Evolutionary conservation across 371 early-diverging fungal species (phyloP), one percentile per base, ranked within the genome.

Genomic region (Mortierella sp.): DNA sequence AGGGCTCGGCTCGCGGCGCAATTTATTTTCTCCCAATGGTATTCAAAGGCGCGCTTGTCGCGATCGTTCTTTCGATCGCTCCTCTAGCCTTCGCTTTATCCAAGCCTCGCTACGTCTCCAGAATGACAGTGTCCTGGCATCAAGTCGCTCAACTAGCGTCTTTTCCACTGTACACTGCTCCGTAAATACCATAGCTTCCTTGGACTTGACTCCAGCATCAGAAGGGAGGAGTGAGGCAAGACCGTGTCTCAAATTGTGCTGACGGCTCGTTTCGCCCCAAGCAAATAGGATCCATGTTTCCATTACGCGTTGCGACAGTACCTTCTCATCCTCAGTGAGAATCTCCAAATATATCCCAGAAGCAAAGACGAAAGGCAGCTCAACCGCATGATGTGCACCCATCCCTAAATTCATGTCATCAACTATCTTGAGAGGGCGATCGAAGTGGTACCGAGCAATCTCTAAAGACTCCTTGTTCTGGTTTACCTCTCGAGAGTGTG

Each of bases 171-270:
- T 75, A 9, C 72, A 68, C 10, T 72, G 37, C 49, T 81, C 81
- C 17, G 81, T 81, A 49, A 81, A 81, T n/a, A 68, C 68, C 8
- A 81, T 17, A 1, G 81, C 81, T 59, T 81, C 81, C 61, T 64
- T 68, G 29, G 31, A 64, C 17, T 67, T 68, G 5, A 58, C 68
- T 6, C 81, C 81, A 13, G 72, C 72, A 57, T 70, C 81, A 7
- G 75, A 56, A 13, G 81, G 81, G 61, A 79, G 37, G 13, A 74
- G 28, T 9, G 78, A 77, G 45, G 61, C 31, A 8, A 49, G 23
- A n/a, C 78, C 78, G 22, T 72, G 49, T 23, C 56, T 68, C 54
- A 77, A 40, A 1, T 70, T 65, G 34, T 70, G 60, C 32, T 64
- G 64, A 32, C 71, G 70, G 26, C 68, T 67, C 26, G 71, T 64